Evolutionary conservation across 1,139 yeast genomes (phyloP), one percentile per base, ranked within the genome.

Genomic region (Scheffersomyces insectosa): DNA sequence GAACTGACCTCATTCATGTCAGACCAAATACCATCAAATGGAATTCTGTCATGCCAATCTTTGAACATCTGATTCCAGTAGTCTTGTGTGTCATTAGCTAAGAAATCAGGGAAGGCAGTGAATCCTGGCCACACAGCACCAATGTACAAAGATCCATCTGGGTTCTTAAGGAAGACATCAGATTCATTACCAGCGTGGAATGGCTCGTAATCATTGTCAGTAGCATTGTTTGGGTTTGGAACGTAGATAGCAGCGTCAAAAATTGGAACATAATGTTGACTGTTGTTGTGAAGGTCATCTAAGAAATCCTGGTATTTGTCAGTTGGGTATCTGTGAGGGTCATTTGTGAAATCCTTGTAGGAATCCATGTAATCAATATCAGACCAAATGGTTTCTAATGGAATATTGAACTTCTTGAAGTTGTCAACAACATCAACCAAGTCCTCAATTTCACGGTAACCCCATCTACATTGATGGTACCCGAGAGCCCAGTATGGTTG

Each of bases 391-490:
- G 60, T 56, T 45, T 58, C 63, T 37, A 57, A 45, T 0, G 60
- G 61, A 37, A 58, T 51, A 38, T 55, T 43, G 40, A 52, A 54
- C 36, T 56, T 50, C 34, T 50, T 51, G 46, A 58, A 56, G 42
- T 48, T 54, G 20, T 42, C 54, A 33, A 55, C 59, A 27, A 58
- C 62, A 12, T 46, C 52, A 35, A 39, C 46, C 29, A 58, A 36
- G 12, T 46, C 52, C 15, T 55, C 56, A 29, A 57, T 37, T 4
- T 55, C 46, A 15, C 44, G 41, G 42, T 58, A 58, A 9, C 62
- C 62, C 62, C 63, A 58, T 42, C 60, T 50, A 43, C 62, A 57
- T 64, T 91, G 98, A 60, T 58, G 63, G 42, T 54, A 58, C 6
- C 63, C 63, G 28, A 58, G 49, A 1, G 61, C 54, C 62, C 62